Evolutionary conservation across 805 yeast species (phyloP).

Genomic region (Candida golubevii): DNA sequence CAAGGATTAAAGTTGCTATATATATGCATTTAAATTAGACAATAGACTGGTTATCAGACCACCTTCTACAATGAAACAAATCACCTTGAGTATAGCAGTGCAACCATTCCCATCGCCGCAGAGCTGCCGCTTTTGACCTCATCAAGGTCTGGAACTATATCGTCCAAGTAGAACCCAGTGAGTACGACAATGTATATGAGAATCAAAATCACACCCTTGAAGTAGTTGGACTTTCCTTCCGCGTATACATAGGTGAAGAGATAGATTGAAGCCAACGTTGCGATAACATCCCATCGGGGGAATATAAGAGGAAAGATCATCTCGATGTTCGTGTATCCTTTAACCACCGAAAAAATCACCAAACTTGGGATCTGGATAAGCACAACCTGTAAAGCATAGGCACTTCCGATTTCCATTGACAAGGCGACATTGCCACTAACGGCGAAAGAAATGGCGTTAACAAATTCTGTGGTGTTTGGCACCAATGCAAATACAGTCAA

Average conservation of each 20-base stretch:
- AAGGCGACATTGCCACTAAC: constrained; percentile 93
- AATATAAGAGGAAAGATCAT: constrained; percentile 75
- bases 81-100: constrained; percentile 2
- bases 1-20: constrained; percentile 2
- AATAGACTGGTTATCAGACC: not conserved
- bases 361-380: constrained; percentile 88
- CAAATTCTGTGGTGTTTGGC: constrained; percentile 94
- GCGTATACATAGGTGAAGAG: constrained; percentile 91
- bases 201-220: constrained; percentile 87
- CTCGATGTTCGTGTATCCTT: constrained; percentile 39
- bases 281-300: constrained; percentile 94
- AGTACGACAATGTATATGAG: constrained; percentile 71
- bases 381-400: constrained; percentile 94
- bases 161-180: constrained; percentile 73
- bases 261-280: constrained; percentile 78
- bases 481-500: constrained; percentile 92
- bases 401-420: constrained; percentile 97
- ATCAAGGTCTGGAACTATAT: constrained; percentile 28
- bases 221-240: constrained; percentile 94
- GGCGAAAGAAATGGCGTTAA: constrained; percentile 96
- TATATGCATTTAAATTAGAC: not conserved
- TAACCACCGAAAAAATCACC: constrained; percentile 63
- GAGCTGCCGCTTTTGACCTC: not conserved
- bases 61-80: not conserved
- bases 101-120: constrained; percentile 1